Percentiles rank a stretch among this genome's conserved stretches.
These are phyloP conservation scores for Peniophora sp. DNA, from an alignment of 1,284 basidiomycete species.

Conservation along the genomic window DNA sequence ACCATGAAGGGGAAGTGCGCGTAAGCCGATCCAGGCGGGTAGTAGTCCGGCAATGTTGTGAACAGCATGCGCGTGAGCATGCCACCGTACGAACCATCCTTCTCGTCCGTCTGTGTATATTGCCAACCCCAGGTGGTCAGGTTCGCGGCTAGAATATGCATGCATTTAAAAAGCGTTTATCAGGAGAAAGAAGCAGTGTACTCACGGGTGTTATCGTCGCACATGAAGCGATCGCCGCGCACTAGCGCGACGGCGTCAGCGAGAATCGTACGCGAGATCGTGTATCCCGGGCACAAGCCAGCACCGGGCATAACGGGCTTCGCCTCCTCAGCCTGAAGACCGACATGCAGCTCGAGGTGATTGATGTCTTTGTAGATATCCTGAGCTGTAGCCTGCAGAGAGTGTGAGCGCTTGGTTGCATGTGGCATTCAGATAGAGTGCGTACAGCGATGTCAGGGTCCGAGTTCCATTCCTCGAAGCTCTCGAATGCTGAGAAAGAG, in stretches of 20 bases:
- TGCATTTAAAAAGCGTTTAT: conserved; percentile 2
- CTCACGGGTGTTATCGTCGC: conserved; percentile 61
- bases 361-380: conserved; percentile 69
- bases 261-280: conserved; percentile 79
- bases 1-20: conserved; percentile 62
- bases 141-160: conserved; percentile 44
- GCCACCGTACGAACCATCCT: conserved; percentile 67
- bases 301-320: conserved; percentile 68
- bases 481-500: conserved; percentile 40
- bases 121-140: conserved; percentile 73
- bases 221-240: conserved; percentile 69
- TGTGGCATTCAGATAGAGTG: background rate
- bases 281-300: conserved; percentile 82
- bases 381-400: conserved; percentile 48
- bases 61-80: conserved; percentile 68
- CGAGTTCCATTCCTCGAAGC: conserved; percentile 75
- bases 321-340: conserved; percentile 68
- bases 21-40: conserved; percentile 48
- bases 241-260: conserved; percentile 73
- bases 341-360: conserved; percentile 70
- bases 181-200: conserved; percentile 7
- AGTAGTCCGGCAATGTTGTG: conserved; percentile 61
- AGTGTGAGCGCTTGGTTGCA: conserved; percentile 5
- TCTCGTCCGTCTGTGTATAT: conserved; percentile 54
- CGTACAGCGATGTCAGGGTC: conserved; percentile 51